A percentile compares a stretch with the other conserved stretches of the same genome.
Evolutionary conservation across 2,329 filamentous ascomycete species (phyloP).

Genomic region (Cercospora sp.): DNA sequence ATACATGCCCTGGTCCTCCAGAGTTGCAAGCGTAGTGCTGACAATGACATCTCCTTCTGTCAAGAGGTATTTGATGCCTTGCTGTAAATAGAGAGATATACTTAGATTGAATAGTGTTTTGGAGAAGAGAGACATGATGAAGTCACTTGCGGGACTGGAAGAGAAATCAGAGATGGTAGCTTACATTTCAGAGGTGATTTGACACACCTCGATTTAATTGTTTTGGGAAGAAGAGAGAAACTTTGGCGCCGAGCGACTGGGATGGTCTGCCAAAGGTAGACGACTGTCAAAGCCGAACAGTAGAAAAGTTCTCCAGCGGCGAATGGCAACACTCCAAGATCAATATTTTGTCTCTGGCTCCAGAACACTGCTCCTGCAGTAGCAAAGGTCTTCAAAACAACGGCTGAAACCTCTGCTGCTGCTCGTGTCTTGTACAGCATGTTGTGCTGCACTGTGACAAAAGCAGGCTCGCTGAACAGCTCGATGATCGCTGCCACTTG

Average conservation of each 20-base stretch:
- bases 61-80: constrained; percentile 84
- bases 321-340: constrained; percentile 80
- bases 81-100: constrained; percentile 82
- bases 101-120: constrained; percentile 69
- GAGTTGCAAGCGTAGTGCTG: constrained; percentile 72
- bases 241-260: constrained; percentile 56
- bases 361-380: constrained; percentile 72
- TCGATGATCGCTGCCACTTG: constrained; percentile 66
- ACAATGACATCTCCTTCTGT: constrained; percentile 94
- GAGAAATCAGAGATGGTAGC: constrained; percentile 28
- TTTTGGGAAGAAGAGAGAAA: constrained; percentile 67
- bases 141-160: constrained; percentile 40
- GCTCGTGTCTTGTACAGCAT: constrained; percentile 79
- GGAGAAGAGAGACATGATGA: constrained; percentile 65
- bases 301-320: constrained; percentile 83
- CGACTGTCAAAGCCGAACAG: constrained; percentile 63
- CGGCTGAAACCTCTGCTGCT: constrained; percentile 77
- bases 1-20: constrained; percentile 85
- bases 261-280: constrained; percentile 68
- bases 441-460: constrained; percentile 80
- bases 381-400: constrained; percentile 70
- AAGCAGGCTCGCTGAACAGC: constrained; percentile 81
- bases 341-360: constrained; percentile 53
- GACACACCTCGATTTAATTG: constrained; percentile 47
- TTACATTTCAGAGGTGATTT: constrained; percentile 27